phyloP scores from a whole-genome alignment of 2,329 filamentous ascomycete genomes.

The Ceratocystis variospora region DNA sequence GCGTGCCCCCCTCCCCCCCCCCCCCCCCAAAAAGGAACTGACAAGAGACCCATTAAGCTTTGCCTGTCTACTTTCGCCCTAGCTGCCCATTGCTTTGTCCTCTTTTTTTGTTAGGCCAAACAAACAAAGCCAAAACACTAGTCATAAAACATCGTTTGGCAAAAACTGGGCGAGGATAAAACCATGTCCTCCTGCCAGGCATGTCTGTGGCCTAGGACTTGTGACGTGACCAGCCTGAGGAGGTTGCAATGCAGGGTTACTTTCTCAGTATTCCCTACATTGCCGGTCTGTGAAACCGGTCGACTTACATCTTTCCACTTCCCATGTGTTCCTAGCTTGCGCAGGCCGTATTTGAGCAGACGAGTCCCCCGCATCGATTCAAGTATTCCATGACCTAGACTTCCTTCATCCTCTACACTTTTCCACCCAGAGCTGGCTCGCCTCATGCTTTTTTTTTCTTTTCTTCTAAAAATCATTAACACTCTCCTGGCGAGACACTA shows the following conservation, averaged over 20 bases:
- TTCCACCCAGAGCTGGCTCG: not conserved
- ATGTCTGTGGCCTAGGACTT: not conserved
- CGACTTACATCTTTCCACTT: not conserved
- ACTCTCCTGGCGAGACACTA: not conserved
- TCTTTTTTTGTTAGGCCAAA: not conserved
- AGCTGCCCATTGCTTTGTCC: not conserved
- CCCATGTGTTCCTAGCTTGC: not conserved
- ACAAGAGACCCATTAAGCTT: not conserved
- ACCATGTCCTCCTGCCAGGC: not conserved
- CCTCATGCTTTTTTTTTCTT: not conserved
- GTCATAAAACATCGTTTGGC: not conserved
- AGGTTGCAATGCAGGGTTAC: not conserved
- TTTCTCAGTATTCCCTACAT: not conserved
- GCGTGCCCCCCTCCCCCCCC: too few relatives aligned
- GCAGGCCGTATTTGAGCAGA: not conserved
- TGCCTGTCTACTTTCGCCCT: not conserved
- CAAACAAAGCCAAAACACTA: not conserved
- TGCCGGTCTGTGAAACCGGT: constrained; percentile 1
- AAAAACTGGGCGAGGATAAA: not conserved
- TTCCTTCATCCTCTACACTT: not conserved
- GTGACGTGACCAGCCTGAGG: not conserved
- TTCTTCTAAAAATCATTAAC: not conserved
- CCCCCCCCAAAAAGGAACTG: too few relatives aligned
- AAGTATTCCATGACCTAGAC: not conserved
- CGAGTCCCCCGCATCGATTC: not conserved